Evolutionary conservation across 176 grass and related monocot genomes (phyloP).

Genomic region (Aegilops sharonensis): DNA sequence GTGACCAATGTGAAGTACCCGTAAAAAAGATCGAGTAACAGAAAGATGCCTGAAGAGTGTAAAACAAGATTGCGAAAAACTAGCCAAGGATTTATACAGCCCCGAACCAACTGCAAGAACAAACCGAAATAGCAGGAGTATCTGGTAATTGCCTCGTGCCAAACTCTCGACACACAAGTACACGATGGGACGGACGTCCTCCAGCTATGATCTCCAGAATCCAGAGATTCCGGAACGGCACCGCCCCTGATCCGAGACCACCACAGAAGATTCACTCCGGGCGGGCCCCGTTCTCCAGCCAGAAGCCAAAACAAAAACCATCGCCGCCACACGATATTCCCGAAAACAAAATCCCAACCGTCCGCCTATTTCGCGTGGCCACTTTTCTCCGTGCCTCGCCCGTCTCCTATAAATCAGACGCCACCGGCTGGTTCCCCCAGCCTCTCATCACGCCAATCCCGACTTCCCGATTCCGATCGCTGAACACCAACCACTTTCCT

Average conservation of each 20-base stretch:
- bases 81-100: too few species aligned
- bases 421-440: constrained; percentile 11
- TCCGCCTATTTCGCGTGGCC: neutral
- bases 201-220: neutral
- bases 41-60: too few species aligned
- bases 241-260: neutral
- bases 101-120: too few species aligned
- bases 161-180: too few species aligned
- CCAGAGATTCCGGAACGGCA: neutral
- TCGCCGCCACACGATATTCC: neutral
- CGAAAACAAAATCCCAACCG: neutral
- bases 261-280: constrained; percentile 36
- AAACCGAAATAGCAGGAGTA: too few species aligned
- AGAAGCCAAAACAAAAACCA: neutral
- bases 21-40: too few species aligned
- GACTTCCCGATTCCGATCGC: neutral
- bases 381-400: too few species aligned
- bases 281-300: neutral
- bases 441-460: neutral
- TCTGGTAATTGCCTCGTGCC: too few species aligned
- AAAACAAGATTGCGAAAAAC: too few species aligned
- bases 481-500: neutral
- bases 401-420: constrained; percentile 28
- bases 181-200: too few species aligned
- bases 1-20: too few species aligned